Conservation (phyloP, 2,329 filamentous ascomycete species). For the Aspergillus bombycis region DNA sequence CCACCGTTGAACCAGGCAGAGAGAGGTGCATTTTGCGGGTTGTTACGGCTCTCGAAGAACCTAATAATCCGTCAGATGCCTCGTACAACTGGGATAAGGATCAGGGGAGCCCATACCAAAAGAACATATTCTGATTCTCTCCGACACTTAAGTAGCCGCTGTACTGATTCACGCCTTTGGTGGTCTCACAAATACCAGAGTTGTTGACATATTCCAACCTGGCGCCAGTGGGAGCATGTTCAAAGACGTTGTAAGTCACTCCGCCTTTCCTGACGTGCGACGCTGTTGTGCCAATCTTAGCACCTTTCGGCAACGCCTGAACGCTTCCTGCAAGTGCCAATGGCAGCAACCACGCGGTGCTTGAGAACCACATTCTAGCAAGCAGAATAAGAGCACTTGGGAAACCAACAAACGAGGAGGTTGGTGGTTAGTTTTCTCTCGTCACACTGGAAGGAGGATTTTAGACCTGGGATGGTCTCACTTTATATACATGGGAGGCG, state of each 20-base stretch:
- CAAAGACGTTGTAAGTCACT: constrained; percentile 50
- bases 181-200: constrained; percentile 57
- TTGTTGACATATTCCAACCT: constrained; percentile 55
- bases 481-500: background rate
- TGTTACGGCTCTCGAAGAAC: constrained; percentile 53
- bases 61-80: constrained; percentile 21
- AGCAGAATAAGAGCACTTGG: background rate
- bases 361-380: background rate
- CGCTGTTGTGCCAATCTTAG: constrained; percentile 4
- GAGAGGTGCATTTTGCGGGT: constrained; percentile 48
- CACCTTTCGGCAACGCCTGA: constrained; percentile 2
- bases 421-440: background rate
- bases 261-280: constrained; percentile 40
- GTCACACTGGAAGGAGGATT: background rate
- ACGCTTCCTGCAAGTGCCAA: background rate
- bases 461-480: background rate
- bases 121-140: constrained; percentile 48
- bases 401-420: background rate
- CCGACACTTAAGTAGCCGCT: constrained; percentile 57
- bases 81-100: background rate
- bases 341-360: background rate
- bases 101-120: constrained; percentile 35
- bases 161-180: constrained; percentile 54
- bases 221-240: constrained; percentile 51
- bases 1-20: constrained; percentile 53